Evolutionary conservation across 192 early-diverging fungal species (phyloP), one percentile per base, ranked within the genome.

Genomic region (Coemansia pectinata): DNA sequence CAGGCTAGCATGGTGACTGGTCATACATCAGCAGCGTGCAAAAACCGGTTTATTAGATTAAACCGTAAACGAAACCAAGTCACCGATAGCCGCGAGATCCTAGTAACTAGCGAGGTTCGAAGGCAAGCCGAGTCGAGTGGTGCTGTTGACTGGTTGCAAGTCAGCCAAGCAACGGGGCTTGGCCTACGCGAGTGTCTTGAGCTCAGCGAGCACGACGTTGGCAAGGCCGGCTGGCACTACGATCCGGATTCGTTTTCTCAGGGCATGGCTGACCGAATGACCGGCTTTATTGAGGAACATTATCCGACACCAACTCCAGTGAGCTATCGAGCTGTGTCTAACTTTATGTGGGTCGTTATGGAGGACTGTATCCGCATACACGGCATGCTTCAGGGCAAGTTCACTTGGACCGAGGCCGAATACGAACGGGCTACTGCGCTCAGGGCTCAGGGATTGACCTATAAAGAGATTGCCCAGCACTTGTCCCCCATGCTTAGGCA

Each of bases 281-380:
- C 19, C 2, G 38, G 23, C 44, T 72, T 72, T 59, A 66, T 72
- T 11, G 19, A 47, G 3, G 19, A 36, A 8, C 59, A 61, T 57
- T 72, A 72, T 55, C 71, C 63, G 3, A 9, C 34, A 27, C 71
- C 71, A n/a, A 3, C 34, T 12, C 41, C 64, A 2, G 31, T 53
- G 7, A 72, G 65, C 45, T 66, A 48, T 33, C 27, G 25, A 7
- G 64, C 71, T 2, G 71, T 72, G 23, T 72, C 71, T 10, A 72
- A 72, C 62, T 72, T 62, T 25, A 58, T 72, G 71, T 72, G 71
- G 71, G 59, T 62, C 5, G 64, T 61, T 17, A 44, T 29, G 5
- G 34, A 61, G 8, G 71, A 72, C 64, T 72, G 71, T 44, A 23
- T 42, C 39, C 40, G 31, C 31, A 66, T 72, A 64, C 23, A 34